Evolutionary conservation across 2,329 filamentous ascomycete genomes (phyloP), one percentile per base, ranked within the genome.

Genomic region (Apiospora malaysiana): DNA sequence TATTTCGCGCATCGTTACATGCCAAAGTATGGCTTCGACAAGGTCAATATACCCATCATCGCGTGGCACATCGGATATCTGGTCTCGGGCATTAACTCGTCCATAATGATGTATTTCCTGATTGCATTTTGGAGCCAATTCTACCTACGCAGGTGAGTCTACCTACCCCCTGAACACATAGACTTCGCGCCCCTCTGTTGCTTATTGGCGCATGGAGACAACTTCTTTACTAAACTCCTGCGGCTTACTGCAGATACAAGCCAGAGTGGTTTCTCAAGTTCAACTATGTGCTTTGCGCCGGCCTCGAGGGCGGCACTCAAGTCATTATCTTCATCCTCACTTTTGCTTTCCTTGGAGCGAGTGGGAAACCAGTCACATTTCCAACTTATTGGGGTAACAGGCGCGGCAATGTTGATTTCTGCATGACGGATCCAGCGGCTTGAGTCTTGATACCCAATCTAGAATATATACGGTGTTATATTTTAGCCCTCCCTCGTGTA

Each of bases 311-410:
- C 4, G 83, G 81, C 0, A 80, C 81, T 68, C 78, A 82, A 65
- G 78, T 82, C 0, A 75, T 82, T 7, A 77, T 84, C 16, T 84
- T 85, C 56, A 79, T 85, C 40, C 71, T 83, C 2, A 82, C 81
- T 0, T 84, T 85, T 76, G 81, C 81, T 0, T 81, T 86, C 0
- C 81, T 84, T 59, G 85, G 84, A 8, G 84, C 82, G 1, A 80
- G 79, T 70, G 83, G 84, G 1, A 76, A 77, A n/a, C 73, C 76
- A 1, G 72, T 76, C 51, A 75, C 79, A 0, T 83, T 84, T 49
- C 82, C 74, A 2, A 70, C 46, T 43, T 76, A 74, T 46, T 76
- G 74, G 72, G 72, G 72, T 0, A 73, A 71, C 25, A 49, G 59
- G 18, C 16, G 65, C 25, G 68, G 70, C 14, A 73, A 73, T 51